Conservation (phyloP, 305 asterid genomes). For the Fraxinus sp. region DNA sequence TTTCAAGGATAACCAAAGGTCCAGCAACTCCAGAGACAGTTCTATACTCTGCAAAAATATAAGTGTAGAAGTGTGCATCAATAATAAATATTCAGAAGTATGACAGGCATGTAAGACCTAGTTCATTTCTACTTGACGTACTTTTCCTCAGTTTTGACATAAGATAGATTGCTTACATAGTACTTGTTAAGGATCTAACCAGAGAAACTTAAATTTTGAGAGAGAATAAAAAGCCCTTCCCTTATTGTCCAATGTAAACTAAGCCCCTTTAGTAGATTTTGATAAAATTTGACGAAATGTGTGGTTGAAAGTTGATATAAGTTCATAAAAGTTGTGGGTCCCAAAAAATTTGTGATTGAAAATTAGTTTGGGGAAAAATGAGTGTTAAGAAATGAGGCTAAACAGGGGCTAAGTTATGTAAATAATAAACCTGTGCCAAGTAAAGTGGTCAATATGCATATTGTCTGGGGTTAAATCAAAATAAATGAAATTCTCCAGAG, state of each 20-base stretch:
- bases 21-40: constrained; percentile 99
- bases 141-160: neutral
- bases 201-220: neutral
- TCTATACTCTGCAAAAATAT: constrained; percentile 70
- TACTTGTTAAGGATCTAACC: neutral
- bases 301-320: neutral
- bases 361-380: no score
- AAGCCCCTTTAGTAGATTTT: neutral
- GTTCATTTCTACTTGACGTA: neutral
- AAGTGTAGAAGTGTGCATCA: neutral
- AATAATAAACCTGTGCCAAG: neutral
- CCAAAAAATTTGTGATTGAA: neutral
- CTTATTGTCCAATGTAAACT: neutral
- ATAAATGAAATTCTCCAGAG: neutral
- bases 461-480: neutral
- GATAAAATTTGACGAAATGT: neutral
- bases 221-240: neutral
- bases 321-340: neutral
- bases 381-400: no score
- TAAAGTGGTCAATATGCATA: neutral
- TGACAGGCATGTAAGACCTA: neutral
- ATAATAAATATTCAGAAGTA: neutral
- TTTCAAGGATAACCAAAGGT: constrained; percentile 93
- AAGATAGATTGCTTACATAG: neutral
- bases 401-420: neutral